Percentiles rank a stretch among this genome's conserved stretches.
Conservation (phyloP, 2,329 filamentous ascomycete genomes). For the Fusarium staphyleae region DNA sequence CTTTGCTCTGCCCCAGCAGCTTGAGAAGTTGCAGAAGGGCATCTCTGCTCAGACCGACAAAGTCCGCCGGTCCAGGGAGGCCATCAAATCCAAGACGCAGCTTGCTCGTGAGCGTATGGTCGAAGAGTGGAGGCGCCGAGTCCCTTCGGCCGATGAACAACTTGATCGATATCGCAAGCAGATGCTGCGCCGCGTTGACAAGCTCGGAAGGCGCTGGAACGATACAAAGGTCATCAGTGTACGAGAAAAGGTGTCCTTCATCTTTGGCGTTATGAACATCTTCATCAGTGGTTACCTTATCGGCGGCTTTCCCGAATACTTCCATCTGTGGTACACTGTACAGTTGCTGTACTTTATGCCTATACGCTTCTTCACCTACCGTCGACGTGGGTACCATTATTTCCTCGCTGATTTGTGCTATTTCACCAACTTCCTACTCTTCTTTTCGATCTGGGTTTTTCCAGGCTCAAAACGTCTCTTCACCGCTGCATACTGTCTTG, state of each 20-base stretch:
- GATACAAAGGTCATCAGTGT: slow-evolving; percentile 87
- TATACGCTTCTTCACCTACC: slow-evolving; percentile 90
- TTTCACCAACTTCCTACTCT: slow-evolving; percentile 89
- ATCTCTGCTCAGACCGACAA: slow-evolving; percentile 84
- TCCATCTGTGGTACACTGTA: slow-evolving; percentile 90
- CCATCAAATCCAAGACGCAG: slow-evolving; percentile 75
- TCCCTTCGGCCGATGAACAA: slow-evolving; percentile 89
- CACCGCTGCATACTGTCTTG: slow-evolving; percentile 89
- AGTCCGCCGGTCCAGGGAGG: slow-evolving; percentile 82
- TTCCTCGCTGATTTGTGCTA: slow-evolving; percentile 98
- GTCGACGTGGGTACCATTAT: slow-evolving; percentile 91
- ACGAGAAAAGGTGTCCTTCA: slow-evolving; percentile 95
- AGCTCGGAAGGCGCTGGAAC: slow-evolving; percentile 84
- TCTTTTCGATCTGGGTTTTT: slow-evolving; percentile 88
- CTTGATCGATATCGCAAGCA: slow-evolving; percentile 87
- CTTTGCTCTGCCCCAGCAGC: slow-evolving; percentile 84
- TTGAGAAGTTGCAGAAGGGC: slow-evolving; percentile 88
- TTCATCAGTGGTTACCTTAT: slow-evolving; percentile 96
- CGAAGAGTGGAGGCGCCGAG: slow-evolving; percentile 87
- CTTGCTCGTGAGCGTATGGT: slow-evolving; percentile 88
- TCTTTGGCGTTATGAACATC: slow-evolving; percentile 95
- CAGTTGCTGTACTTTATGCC: slow-evolving; percentile 97
- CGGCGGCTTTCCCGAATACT: slow-evolving; percentile 82
- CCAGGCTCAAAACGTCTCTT: slow-evolving; percentile 90
- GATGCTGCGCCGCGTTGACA: slow-evolving; percentile 89